Base-by-base conservation (phyloP, 768 basidiomycete species). In the Dioszegia crocea region DNA sequence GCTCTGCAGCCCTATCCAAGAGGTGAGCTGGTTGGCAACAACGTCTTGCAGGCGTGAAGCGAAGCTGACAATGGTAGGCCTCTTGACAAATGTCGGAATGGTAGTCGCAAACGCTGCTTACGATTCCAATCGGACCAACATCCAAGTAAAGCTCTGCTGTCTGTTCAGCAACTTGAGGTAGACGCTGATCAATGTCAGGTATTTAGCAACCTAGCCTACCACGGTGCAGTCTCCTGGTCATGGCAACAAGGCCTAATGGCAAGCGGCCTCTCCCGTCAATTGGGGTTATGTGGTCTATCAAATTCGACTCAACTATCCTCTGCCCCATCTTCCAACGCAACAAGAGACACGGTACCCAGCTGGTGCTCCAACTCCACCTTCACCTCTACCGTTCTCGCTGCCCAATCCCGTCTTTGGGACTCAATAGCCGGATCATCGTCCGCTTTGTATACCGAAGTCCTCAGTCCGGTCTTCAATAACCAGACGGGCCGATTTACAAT, bases 211-310 rank as follows among this genome's bases (percentile, higher is more conserved):
- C 23, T 62, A 3, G 40, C 39, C 47, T 64, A 67, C 38, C 59
- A 60, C 45, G 66, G 64, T 4, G 57, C 60, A 12, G 64, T 65
- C 50, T 62, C 58, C 14, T 80, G 78, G 77, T 76, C 58, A 4
- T 81, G 79, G 75, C 80, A 80, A 65, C 79, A 80, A 67, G 80
- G 76, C 21, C 60, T 81, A 26, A 81, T 81, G 80, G 80, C 81
- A 5, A 76, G 75, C 9, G 81, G 81, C 9, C 63, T 81, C 19
- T 77, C 78, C 10, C 71, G 75, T 31, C 80, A 81, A 61, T 66
- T 81, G 10, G 65, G 68, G 19, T 73, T 80, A 40, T 79, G 79
- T 60, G 67, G 72, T 17, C 65, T 65, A 45, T 61, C 68, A 27
- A 74, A 67, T 12, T 31, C 58, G 17, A 67, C 63, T 23, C 62